Evolutionary conservation across 176 grass and related monocot genomes (phyloP).

Genomic region (Pontederia crassipes): DNA sequence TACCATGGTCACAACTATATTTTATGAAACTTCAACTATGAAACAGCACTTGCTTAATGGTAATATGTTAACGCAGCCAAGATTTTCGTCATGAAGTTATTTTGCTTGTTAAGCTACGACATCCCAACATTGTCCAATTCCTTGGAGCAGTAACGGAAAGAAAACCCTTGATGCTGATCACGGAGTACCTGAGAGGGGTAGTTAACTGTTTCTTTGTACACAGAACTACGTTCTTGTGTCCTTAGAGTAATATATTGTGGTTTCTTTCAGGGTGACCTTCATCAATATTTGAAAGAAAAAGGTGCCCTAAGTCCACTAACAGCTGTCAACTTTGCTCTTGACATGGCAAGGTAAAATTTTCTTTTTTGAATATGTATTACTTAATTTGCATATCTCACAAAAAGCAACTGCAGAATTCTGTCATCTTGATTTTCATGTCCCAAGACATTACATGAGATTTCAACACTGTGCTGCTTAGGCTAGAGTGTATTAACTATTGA

Average conservation of each 20-base stretch:
- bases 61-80: conserved; percentile 46
- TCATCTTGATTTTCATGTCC: neutral
- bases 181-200: conserved; percentile 91
- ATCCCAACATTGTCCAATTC: conserved; percentile 99
- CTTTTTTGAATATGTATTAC: conserved; percentile 1
- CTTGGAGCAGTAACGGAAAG: conserved; percentile 98
- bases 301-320: conserved; percentile 47
- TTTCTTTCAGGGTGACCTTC: conserved; percentile 79
- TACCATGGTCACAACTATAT: too few relatives aligned
- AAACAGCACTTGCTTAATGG: conserved; percentile 10
- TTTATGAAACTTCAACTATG: neutral
- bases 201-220: neutral
- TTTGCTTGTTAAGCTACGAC: conserved; percentile 88
- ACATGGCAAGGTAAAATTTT: conserved; percentile 82
- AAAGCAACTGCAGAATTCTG: neutral
- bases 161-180: conserved; percentile 93
- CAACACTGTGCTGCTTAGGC: too few relatives aligned
- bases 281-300: conserved; percentile 97
- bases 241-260: neutral
- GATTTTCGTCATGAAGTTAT: conserved; percentile 99
- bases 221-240: neutral
- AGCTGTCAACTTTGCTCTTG: conserved; percentile 81
- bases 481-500: too few relatives aligned
- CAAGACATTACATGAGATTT: too few relatives aligned
- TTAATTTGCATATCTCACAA: neutral